A percentile compares a stretch with the other conserved stretches of the same genome.
Evolutionary conservation across 768 basidiomycete genomes (phyloP).

Genomic region (Filobasidium floriforme): DNA sequence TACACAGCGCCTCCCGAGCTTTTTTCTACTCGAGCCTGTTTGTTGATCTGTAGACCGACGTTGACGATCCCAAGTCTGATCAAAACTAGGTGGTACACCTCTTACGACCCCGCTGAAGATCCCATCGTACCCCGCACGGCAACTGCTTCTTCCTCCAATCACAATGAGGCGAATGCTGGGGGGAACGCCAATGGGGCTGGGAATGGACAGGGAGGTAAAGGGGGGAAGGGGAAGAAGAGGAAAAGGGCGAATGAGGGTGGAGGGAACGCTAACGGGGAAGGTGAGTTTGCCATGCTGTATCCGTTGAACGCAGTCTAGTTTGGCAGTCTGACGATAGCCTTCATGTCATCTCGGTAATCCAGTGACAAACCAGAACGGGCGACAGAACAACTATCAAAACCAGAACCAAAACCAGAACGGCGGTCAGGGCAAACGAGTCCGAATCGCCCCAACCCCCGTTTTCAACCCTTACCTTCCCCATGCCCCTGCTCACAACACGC

Average conservation of each 20-base stretch:
- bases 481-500: background rate
- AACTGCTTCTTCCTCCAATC: background rate
- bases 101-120: background rate
- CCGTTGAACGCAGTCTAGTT: too few species aligned
- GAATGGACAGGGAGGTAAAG: slow-evolving; percentile 13
- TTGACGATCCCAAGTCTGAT: slow-evolving; percentile 10
- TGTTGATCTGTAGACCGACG: slow-evolving; percentile 2
- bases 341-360: too few species aligned
- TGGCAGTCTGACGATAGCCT: too few species aligned
- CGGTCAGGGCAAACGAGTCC: background rate
- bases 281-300: background rate
- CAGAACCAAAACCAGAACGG: too few species aligned
- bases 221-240: slow-evolving; percentile 11
- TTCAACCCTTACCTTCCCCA: background rate
- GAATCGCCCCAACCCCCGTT: background rate
- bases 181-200: slow-evolving; percentile 3
- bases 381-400: too few species aligned
- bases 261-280: too few species aligned
- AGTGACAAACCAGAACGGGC: too few species aligned
- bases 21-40: background rate
- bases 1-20: background rate
- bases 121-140: slow-evolving; percentile 7
- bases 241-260: background rate
- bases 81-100: slow-evolving; percentile 24
- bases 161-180: background rate